A percentile compares a stretch with the other conserved stretches of the same genome.
These are phyloP conservation scores for Flagelloscypha sp. DNA, from an alignment of 768 basidiomycete genomes.

Conservation along the genomic window DNA sequence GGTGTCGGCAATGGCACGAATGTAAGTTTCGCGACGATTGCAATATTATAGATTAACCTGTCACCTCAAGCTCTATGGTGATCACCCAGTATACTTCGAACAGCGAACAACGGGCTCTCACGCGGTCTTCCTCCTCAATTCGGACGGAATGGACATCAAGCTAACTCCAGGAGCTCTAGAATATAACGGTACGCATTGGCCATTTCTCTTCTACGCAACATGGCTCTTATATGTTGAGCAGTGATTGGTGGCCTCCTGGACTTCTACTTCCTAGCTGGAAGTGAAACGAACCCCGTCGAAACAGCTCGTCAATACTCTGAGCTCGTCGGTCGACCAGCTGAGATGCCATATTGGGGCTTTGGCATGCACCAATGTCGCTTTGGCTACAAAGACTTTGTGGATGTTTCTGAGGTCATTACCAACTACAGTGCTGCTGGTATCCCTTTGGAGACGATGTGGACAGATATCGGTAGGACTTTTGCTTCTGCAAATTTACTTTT, in stretches of 20 bases:
- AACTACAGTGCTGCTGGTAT: slow-evolving; percentile 55
- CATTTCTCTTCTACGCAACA: no score
- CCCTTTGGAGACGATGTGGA: slow-evolving; percentile 75
- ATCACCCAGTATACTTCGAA: slow-evolving; percentile 68
- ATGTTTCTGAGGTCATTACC: slow-evolving; percentile 52
- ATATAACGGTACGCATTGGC: no score
- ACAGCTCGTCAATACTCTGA: slow-evolving; percentile 64
- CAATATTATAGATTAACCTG: no score
- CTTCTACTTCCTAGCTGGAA: slow-evolving; percentile 72
- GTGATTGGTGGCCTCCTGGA: slow-evolving; percentile 72
- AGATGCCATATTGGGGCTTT: slow-evolving; percentile 70
- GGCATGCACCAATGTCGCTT: slow-evolving; percentile 69
- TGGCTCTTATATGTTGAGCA: no score
- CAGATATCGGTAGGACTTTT: slow-evolving; percentile 49
- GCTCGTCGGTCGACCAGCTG: slow-evolving; percentile 56
- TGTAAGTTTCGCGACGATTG: no score
- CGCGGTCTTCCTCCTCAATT: slow-evolving; percentile 61
- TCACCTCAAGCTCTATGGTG: slow-evolving; percentile 66
- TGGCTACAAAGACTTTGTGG: slow-evolving; percentile 57
- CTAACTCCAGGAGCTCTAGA: no score
- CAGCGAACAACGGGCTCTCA: slow-evolving; percentile 60
- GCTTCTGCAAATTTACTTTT: background rate
- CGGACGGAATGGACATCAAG: slow-evolving; percentile 75
- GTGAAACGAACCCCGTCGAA: slow-evolving; percentile 45
- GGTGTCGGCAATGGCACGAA: slow-evolving; percentile 49